Percentiles rank a stretch among this genome's conserved stretches.
These are phyloP conservation scores for Penicillium roqueforti DNA, from an alignment of 495 filamentous ascomycete species.

Conservation along the genomic window DNA sequence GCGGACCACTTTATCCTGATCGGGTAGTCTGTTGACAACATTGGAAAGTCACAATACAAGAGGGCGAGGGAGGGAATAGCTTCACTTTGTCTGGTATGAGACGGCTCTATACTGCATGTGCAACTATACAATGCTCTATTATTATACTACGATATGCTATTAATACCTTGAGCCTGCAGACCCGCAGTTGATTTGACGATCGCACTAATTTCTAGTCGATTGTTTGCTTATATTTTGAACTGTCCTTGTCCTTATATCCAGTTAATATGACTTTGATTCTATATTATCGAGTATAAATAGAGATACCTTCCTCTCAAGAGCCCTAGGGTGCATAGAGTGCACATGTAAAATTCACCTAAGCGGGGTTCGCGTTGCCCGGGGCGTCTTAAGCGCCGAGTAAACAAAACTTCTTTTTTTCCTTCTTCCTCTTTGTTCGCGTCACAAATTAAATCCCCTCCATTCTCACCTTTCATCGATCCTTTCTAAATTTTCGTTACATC, in stretches of 20 bases:
- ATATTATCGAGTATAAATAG: not conserved
- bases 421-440: not conserved
- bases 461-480: slow-evolving; percentile 5
- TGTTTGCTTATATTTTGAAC: not conserved
- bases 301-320: not conserved
- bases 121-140: not conserved
- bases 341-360: not conserved
- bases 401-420: slow-evolving; percentile 3
- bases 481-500: slow-evolving; percentile 5
- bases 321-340: not conserved
- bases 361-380: slow-evolving; percentile 9
- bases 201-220: slow-evolving; percentile 9
- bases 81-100: not conserved
- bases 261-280: not conserved
- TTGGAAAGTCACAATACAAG: not conserved
- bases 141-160: not conserved
- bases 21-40: slow-evolving; percentile 43
- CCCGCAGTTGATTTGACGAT: slow-evolving; percentile 14
- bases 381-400: not conserved
- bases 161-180: slow-evolving; percentile 7
- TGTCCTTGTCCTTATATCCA: not conserved
- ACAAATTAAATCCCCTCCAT: not conserved
- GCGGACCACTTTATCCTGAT: slow-evolving; percentile 48
- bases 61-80: not conserved
- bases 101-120: not conserved